Base-by-base conservation (phyloP, 345 rosid species). In the Heritiera fomes region DNA sequence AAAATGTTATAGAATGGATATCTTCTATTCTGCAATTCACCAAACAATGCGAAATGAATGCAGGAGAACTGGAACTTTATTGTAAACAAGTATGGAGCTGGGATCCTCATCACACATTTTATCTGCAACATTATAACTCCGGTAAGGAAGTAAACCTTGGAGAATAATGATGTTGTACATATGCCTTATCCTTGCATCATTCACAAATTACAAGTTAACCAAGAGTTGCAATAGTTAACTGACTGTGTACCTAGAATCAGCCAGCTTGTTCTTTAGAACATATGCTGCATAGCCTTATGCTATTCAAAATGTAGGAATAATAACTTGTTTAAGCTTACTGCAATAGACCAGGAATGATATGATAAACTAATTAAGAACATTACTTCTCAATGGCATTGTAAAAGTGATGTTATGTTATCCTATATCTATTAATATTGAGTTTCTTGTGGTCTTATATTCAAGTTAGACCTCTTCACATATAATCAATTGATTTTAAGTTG, bases 31-130 rank as follows among this genome's bases (percentile, higher is more conserved):
- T 34, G 2, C 12, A 64, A 38, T 65, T 65, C 13, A 40, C 47
- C 49, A 8, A 7, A 4, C 6, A 12, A 11, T 38, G 56, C 32
- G 71, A 40, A 6, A 18, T 66, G 20, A 71, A 77, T 81, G 83
- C 85, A 84, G 91, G 87, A 79, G 41, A 84, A 88, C n/a, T 86
- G 91, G 87, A 84, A 83, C 55, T 53, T 61, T 12, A 78, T 84
- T 77, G 30, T 81, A 28, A 71, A 71, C 52, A 86, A 82, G 77
- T 83, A 86, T 14, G 87, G 84, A 58, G 73, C 77, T 18, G 87
- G 84, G n/a, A 1, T 84, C 8, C 73, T 88, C 15, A 55, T 82
- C 55, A 61, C 73, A 6, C 14, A 8, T 83, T 88, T 86, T 45
- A 73, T 80, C 2, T 46, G 77, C 20, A 56, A 70, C 38, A 74